These are phyloP conservation scores for Candida ficus DNA, from an alignment of 805 yeast species.

Conservation along the genomic window DNA sequence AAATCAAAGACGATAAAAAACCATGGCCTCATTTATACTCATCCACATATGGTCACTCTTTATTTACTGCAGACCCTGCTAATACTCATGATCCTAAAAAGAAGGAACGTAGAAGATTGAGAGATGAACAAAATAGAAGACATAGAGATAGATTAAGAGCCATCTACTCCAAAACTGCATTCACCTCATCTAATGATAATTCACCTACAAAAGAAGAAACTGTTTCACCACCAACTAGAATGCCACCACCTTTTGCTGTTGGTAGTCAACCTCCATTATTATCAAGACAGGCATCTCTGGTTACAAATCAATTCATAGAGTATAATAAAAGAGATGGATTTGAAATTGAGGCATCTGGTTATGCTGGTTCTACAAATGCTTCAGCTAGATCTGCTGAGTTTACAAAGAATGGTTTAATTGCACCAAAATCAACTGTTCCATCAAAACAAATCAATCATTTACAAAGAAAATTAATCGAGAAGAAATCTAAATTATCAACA, in stretches of 20 bases:
- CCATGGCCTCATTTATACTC: slow-evolving; percentile 56
- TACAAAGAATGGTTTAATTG: slow-evolving; percentile 57
- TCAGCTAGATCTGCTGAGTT: slow-evolving; percentile 22
- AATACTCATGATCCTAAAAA: slow-evolving; percentile 35
- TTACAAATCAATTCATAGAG: slow-evolving; percentile 19
- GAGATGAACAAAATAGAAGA: slow-evolving; percentile 29
- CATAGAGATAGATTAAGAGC: slow-evolving; percentile 33
- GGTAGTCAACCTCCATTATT: slow-evolving; percentile 8
- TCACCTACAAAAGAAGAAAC: slow-evolving; percentile 1
- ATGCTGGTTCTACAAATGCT: slow-evolving; percentile 36
- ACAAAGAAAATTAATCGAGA: slow-evolving; percentile 35
- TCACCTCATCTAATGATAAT: slow-evolving; percentile 2
- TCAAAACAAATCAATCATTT: slow-evolving; percentile 46
- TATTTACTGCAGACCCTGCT: slow-evolving; percentile 63
- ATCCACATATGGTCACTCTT: slow-evolving; percentile 67
- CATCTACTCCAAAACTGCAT: slow-evolving; percentile 11
- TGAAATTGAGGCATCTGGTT: slow-evolving; percentile 61
- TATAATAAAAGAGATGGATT: slow-evolving; percentile 31
- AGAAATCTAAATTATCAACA: slow-evolving; percentile 15
- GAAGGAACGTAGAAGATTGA: slow-evolving; percentile 26
- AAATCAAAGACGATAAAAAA: slow-evolving; percentile 25
- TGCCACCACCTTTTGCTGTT: slow-evolving; percentile 20
- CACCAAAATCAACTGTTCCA: slow-evolving; percentile 51
- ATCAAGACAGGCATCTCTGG: slow-evolving; percentile 17
- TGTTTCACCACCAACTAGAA: neutral